phyloP scores from a whole-genome alignment of 331 rosid genomes.

The Rhamnella rubrinervis region DNA sequence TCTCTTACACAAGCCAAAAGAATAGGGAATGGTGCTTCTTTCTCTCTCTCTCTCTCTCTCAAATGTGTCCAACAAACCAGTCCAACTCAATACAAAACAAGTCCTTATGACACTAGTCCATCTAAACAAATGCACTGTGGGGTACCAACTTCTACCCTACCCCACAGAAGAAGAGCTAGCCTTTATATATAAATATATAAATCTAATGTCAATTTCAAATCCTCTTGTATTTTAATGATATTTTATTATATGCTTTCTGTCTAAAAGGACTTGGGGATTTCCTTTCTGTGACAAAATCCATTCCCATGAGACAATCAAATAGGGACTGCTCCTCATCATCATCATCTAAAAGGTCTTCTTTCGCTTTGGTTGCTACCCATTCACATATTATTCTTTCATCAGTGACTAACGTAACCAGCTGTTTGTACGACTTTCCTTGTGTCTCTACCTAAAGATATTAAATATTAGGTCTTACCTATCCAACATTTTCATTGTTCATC shows the following conservation, averaged over 20 bases:
- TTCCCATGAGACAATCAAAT: constrained; percentile 45
- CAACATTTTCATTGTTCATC: too few relatives aligned
- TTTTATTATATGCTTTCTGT: constrained; percentile 49
- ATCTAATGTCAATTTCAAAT: constrained; percentile 50
- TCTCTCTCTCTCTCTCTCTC: constrained; percentile 6
- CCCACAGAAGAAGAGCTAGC: too few relatives aligned
- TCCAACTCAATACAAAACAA: constrained; percentile 78
- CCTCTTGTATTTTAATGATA: constrained; percentile 23
- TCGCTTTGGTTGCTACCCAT: constrained; percentile 47
- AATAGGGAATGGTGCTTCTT: constrained; percentile 47
- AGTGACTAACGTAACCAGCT: constrained; percentile 22
- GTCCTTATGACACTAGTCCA: constrained; percentile 37
- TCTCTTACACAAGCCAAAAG: constrained; percentile 19
- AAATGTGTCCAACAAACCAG: constrained; percentile 62
- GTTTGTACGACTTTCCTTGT: constrained; percentile 16
- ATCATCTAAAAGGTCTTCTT: constrained; percentile 17
- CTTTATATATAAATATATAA: background rate
- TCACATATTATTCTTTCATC: constrained; percentile 22
- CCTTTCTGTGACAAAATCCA: constrained; percentile 60
- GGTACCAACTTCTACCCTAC: background rate
- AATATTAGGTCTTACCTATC: too few relatives aligned
- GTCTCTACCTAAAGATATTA: too few relatives aligned
- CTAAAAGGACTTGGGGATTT: constrained; percentile 43
- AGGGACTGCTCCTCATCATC: constrained; percentile 21
- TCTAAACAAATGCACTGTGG: constrained; percentile 25